phyloP scores from a whole-genome alignment of 352 stramenopile genomes.

The Phytophthora aleatoria region DNA sequence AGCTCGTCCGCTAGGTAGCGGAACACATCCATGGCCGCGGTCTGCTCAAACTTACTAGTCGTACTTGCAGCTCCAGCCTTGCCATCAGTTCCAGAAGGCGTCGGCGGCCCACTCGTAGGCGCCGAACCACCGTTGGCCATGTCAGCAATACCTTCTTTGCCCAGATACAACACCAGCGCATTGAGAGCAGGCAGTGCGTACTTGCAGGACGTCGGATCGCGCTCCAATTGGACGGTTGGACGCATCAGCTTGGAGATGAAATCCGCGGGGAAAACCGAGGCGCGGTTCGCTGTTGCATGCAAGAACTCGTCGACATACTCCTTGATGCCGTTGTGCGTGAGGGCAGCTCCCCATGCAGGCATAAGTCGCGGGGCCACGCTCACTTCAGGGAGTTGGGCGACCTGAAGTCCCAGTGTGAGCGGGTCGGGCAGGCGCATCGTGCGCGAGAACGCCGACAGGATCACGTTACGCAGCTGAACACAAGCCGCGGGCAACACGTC shows the following conservation, averaged over 20 bases:
- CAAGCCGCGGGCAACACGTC: constrained; percentile 97
- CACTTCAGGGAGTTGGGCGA: constrained; percentile 97
- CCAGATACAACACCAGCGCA: constrained; percentile 84
- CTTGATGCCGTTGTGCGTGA: constrained; percentile 91
- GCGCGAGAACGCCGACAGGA: constrained; percentile 97
- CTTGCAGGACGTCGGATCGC: constrained; percentile 74
- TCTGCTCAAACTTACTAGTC: constrained; percentile 85
- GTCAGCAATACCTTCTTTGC: constrained; percentile 84
- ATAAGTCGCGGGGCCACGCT: constrained; percentile 93
- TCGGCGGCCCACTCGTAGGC: constrained; percentile 29
- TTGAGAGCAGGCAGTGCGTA: constrained; percentile 95
- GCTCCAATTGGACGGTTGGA: constrained; percentile 60
- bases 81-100: constrained; percentile 28
- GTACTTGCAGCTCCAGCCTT: constrained; percentile 30
- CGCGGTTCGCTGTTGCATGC: constrained; percentile 83
- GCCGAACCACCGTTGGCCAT: constrained; percentile 56
- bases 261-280: constrained; percentile 87
- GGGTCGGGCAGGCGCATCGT: constrained; percentile 97
- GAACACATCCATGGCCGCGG: constrained; percentile 93
- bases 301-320: constrained; percentile 97
- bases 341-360: constrained; percentile 93
- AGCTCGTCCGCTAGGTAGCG: constrained; percentile 96
- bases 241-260: constrained; percentile 79
- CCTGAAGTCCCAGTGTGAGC: constrained; percentile 97
- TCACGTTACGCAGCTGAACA: constrained; percentile 98